Evolutionary conservation across 1,284 basidiomycete species (phyloP).

Genomic region (Fomitiporia mediterranea): DNA sequence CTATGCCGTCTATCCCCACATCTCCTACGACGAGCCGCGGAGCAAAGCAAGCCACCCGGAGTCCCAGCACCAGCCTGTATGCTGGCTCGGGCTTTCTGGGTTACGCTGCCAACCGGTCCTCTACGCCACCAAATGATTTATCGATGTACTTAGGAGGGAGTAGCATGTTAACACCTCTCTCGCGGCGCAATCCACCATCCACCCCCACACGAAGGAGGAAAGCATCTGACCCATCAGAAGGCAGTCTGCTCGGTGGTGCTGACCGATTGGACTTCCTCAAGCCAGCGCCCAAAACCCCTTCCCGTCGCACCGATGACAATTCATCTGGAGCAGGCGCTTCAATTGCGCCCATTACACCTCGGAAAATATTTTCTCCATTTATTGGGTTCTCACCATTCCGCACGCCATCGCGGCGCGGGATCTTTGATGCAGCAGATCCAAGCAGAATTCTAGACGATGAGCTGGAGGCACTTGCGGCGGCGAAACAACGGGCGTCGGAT

Average conservation of each 20-base stretch:
- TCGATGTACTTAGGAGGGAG: constrained; percentile 1
- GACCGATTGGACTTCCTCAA: constrained; percentile 7
- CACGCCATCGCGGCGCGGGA: constrained; percentile 16
- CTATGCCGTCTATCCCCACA: constrained; percentile 9
- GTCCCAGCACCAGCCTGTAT: constrained; percentile 9
- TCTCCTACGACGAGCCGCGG: constrained; percentile 14
- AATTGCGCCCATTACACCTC: constrained; percentile 9
- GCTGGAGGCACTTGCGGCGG: constrained; percentile 16
- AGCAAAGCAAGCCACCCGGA: constrained; percentile 2
- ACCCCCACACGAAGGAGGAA: constrained; percentile 14
- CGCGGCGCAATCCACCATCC: constrained; percentile 1
- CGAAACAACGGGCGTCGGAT: constrained; percentile 6
- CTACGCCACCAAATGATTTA: constrained; percentile 9
- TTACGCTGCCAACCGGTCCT: constrained; percentile 4
- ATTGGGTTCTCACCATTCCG: constrained; percentile 19
- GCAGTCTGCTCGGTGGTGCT: neutral
- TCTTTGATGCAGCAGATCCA: constrained; percentile 18
- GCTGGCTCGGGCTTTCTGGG: constrained; percentile 10
- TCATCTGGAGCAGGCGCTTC: neutral
- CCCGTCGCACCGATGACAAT: neutral
- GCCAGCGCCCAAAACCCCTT: neutral
- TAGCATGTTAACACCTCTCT: constrained; percentile 6
- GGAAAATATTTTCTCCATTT: constrained; percentile 15
- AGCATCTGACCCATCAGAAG: neutral
- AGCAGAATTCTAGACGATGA: constrained; percentile 16